Percentiles rank a stretch among this genome's conserved stretches.
Conservation (phyloP, 2,329 filamentous ascomycete species). For the Colletotrichum sp. region DNA sequence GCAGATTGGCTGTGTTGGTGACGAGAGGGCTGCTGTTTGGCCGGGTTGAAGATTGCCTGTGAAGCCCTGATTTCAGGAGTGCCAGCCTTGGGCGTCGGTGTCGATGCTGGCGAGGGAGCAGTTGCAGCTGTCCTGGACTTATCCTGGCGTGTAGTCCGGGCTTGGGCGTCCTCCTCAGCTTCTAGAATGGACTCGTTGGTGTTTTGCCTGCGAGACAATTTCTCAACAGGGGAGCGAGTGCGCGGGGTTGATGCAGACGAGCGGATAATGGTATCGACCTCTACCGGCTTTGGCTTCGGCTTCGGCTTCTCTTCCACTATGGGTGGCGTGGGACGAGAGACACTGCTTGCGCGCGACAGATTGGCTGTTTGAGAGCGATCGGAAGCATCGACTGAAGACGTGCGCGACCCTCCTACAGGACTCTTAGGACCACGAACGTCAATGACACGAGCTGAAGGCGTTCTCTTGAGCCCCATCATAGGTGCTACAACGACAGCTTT, state of each 20-base stretch:
- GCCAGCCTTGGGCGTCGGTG: background rate
- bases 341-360: slow-evolving; percentile 43
- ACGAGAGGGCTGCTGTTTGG: slow-evolving; percentile 20
- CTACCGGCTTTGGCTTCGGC: slow-evolving; percentile 27
- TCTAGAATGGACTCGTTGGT: slow-evolving; percentile 45
- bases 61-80: slow-evolving; percentile 9
- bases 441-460: slow-evolving; percentile 60
- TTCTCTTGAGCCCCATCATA: slow-evolving; percentile 39
- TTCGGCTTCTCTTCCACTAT: slow-evolving; percentile 41
- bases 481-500: slow-evolving; percentile 40
- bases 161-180: slow-evolving; percentile 40
- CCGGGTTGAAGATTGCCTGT: slow-evolving; percentile 24
- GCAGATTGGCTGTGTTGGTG: slow-evolving; percentile 23
- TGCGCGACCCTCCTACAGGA: slow-evolving; percentile 50
- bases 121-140: background rate
- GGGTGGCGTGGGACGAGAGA: slow-evolving; percentile 38
- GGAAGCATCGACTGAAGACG: slow-evolving; percentile 48
- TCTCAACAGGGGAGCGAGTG: slow-evolving; percentile 35
- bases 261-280: slow-evolving; percentile 19
- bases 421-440: slow-evolving; percentile 59
- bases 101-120: background rate
- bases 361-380: slow-evolving; percentile 47
- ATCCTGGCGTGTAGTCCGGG: slow-evolving; percentile 9
- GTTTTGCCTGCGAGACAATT: slow-evolving; percentile 28
- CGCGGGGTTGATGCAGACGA: slow-evolving; percentile 21